Conservation (phyloP, 2,329 filamentous ascomycete species). For the Chalara sp. region DNA sequence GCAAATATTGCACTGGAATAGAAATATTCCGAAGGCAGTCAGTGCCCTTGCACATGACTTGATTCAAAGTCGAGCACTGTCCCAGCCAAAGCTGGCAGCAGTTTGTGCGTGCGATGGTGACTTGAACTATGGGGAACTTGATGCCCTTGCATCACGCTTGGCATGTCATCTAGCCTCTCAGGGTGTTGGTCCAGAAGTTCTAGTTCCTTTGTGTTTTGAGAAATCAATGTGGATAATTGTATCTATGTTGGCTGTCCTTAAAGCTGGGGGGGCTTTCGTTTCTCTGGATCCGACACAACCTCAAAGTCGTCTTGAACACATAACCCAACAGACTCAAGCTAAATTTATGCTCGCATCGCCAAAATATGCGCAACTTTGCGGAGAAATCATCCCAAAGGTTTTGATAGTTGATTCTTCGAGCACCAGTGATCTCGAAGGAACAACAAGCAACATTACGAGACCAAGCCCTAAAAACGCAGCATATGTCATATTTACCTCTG, state of each 20-base stretch:
- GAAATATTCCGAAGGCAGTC: too few relatives aligned
- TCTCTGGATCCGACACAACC: slow-evolving; percentile 13
- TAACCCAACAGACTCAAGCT: neutral
- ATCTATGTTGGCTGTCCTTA: slow-evolving; percentile 21
- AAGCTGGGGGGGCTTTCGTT: slow-evolving; percentile 23
- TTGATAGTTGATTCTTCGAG: neutral
- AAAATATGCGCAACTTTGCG: neutral
- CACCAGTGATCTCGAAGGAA: neutral
- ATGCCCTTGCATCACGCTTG: too few relatives aligned
- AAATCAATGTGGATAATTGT: slow-evolving; percentile 22
- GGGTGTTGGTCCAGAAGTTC: slow-evolving; percentile 5
- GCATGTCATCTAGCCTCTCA: too few relatives aligned
- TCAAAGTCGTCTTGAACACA: neutral
- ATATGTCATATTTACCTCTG: neutral
- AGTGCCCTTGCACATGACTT: too few relatives aligned
- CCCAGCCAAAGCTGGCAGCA: too few relatives aligned
- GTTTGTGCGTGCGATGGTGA: too few relatives aligned
- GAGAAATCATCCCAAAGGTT: neutral
- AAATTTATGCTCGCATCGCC: neutral
- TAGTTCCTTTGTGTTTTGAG: slow-evolving; percentile 14
- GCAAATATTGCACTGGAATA: too few relatives aligned
- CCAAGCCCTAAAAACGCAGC: neutral
- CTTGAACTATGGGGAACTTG: too few relatives aligned
- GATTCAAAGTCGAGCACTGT: too few relatives aligned
- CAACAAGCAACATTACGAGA: neutral